Percentiles rank a stretch among this genome's conserved stretches.
phyloP scores from a whole-genome alignment of 2,329 filamentous ascomycete species.

The Trichoderma pleuroti region DNA sequence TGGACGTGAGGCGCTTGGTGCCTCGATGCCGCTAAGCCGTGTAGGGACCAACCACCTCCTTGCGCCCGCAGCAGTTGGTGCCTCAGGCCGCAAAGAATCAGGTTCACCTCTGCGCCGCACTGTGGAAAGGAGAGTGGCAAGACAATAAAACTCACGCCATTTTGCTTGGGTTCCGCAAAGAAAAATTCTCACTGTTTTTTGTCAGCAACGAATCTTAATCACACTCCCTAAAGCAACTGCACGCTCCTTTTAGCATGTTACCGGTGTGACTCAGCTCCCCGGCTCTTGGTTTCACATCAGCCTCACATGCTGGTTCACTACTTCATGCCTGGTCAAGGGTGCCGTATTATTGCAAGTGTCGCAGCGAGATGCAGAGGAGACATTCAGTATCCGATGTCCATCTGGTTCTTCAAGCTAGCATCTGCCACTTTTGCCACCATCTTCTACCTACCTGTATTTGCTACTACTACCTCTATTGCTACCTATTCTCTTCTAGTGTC shows the following conservation, averaged over 20 bases:
- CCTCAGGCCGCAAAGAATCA: slow-evolving; percentile 27
- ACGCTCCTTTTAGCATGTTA: slow-evolving; percentile 1
- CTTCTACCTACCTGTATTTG: background rate
- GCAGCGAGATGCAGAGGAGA: background rate
- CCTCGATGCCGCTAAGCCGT: slow-evolving; percentile 33
- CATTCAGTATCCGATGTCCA: background rate
- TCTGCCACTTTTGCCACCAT: background rate
- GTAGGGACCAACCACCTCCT: slow-evolving; percentile 23
- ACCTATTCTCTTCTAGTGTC: background rate
- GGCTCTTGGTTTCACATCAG: background rate
- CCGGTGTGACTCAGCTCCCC: slow-evolving; percentile 25
- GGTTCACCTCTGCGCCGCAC: background rate
- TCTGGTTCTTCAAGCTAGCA: background rate
- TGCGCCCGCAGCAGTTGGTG: slow-evolving; percentile 21
- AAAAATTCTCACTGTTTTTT: background rate
- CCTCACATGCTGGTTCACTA: background rate
- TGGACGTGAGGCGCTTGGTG: slow-evolving; percentile 41
- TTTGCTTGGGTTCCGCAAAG: background rate
- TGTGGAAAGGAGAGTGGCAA: background rate
- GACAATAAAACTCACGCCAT: background rate
- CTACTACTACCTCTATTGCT: background rate
- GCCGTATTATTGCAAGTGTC: background rate
- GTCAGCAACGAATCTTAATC: background rate
- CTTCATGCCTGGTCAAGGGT: background rate
- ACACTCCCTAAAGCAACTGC: background rate